Conservation (phyloP, 352 stramenopile genomes). For the Globisporangium emineosum region DNA sequence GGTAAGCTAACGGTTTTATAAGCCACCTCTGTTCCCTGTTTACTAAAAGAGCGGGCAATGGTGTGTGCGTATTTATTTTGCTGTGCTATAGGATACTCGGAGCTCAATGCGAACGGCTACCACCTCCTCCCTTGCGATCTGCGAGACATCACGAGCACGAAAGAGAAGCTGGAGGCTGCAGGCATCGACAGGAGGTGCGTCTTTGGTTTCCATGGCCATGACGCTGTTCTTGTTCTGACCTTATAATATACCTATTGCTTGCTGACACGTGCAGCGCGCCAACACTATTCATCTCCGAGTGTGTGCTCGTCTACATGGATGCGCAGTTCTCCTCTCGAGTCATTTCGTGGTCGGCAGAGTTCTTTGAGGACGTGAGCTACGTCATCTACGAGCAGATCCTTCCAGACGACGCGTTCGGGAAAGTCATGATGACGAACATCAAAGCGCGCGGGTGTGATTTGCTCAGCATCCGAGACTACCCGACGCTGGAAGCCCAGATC, state of each 20-base stretch:
- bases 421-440: constrained; percentile 91
- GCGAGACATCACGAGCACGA: constrained; percentile 51
- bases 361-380: constrained; percentile 79
- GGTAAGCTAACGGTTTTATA: constrained; percentile 18
- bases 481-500: constrained; percentile 69
- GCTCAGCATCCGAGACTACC: constrained; percentile 81
- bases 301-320: constrained; percentile 92
- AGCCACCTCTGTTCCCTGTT: background rate
- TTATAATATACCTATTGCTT: background rate
- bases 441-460: constrained; percentile 87
- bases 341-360: constrained; percentile 59
- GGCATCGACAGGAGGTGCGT: constrained; percentile 46
- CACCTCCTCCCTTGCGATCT: constrained; percentile 79
- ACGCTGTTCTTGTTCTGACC: background rate
- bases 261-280: constrained; percentile 22
- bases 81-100: constrained; percentile 36
- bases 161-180: constrained; percentile 51
- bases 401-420: constrained; percentile 85
- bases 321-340: constrained; percentile 71
- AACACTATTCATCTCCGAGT: constrained; percentile 89
- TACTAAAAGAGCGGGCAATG: background rate
- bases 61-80: background rate
- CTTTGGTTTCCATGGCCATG: background rate
- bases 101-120: constrained; percentile 70
- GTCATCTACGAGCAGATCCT: constrained; percentile 91